Evolutionary conservation across 2,329 filamentous ascomycete genomes (phyloP).

Genomic region (Mariannaea sp.): DNA sequence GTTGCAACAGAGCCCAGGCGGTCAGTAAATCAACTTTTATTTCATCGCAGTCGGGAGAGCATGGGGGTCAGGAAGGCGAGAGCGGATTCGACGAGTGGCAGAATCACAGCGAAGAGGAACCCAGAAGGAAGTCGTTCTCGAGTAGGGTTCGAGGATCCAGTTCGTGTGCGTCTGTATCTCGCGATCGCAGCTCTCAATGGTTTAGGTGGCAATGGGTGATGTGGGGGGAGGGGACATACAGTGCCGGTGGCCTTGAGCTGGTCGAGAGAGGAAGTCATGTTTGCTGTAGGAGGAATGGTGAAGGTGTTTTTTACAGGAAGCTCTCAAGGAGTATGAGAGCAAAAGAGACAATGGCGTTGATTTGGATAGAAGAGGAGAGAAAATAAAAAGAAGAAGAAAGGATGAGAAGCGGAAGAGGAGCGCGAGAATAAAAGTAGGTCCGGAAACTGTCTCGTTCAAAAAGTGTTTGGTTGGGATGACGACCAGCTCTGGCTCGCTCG

Average conservation of each 20-base stretch:
- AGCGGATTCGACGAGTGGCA: not conserved
- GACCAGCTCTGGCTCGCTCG: constrained; percentile 27
- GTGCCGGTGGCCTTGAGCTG: constrained; percentile 98
- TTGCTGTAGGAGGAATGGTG: constrained; percentile 27
- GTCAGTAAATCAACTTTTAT: constrained; percentile 31
- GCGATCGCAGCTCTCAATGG: constrained; percentile 22
- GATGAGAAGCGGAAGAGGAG: constrained; percentile 29
- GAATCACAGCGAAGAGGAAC: not conserved
- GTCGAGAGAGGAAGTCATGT: constrained; percentile 88
- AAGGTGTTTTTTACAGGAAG: constrained; percentile 19
- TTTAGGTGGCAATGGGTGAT: constrained; percentile 41
- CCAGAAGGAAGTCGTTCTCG: not conserved
- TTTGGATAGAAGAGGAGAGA: constrained; percentile 18
- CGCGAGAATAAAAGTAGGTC: too few relatives aligned
- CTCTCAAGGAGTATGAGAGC: constrained; percentile 16
- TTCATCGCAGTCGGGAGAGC: not conserved
- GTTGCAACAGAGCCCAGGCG: constrained; percentile 22
- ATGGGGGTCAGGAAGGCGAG: not conserved
- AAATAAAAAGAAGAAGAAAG: constrained; percentile 12
- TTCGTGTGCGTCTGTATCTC: constrained; percentile 11
- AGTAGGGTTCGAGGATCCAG: not conserved
- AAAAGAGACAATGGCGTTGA: constrained; percentile 18
- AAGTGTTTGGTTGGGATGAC: constrained; percentile 24
- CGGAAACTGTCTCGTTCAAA: constrained; percentile 32
- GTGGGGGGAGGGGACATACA: constrained; percentile 65